These are phyloP conservation scores for Aspergillus phoenicis DNA, from an alignment of 2,329 filamentous ascomycete genomes.

Conservation along the genomic window DNA sequence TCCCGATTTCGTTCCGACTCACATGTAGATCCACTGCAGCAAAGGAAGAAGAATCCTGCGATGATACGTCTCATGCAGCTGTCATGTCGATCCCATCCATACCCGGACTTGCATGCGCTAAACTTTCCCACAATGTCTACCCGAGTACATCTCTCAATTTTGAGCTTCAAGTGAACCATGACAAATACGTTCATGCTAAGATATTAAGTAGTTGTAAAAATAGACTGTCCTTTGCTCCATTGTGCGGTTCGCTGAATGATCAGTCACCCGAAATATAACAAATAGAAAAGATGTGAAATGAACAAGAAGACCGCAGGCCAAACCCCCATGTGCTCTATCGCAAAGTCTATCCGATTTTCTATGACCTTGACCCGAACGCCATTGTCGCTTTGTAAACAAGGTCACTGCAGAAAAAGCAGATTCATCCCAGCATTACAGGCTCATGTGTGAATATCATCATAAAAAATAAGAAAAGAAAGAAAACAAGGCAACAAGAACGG, in stretches of 20 bases:
- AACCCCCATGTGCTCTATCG: background rate
- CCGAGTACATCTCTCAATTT: background rate
- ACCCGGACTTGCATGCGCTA: background rate
- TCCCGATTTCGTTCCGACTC: no score
- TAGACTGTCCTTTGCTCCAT: background rate
- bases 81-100: conserved; percentile 6
- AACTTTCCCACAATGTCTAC: background rate
- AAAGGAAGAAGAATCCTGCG: background rate
- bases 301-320: background rate
- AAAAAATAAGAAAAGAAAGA: background rate
- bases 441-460: conserved; percentile 8
- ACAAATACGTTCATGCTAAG: background rate
- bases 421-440: conserved; percentile 9
- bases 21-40: no score
- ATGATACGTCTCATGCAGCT: conserved; percentile 8
- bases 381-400: conserved; percentile 4
- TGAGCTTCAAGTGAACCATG: background rate
- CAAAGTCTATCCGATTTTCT: conserved; percentile 9
- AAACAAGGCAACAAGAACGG: conserved; percentile 1
- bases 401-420: conserved; percentile 3
- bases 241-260: background rate
- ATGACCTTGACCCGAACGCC: conserved; percentile 10
- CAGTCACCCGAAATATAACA: background rate
- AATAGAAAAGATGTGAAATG: background rate
- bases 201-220: background rate